Base-by-base conservation (phyloP, 2,329 filamentous ascomycete species). In the Fusarium illudens region DNA sequence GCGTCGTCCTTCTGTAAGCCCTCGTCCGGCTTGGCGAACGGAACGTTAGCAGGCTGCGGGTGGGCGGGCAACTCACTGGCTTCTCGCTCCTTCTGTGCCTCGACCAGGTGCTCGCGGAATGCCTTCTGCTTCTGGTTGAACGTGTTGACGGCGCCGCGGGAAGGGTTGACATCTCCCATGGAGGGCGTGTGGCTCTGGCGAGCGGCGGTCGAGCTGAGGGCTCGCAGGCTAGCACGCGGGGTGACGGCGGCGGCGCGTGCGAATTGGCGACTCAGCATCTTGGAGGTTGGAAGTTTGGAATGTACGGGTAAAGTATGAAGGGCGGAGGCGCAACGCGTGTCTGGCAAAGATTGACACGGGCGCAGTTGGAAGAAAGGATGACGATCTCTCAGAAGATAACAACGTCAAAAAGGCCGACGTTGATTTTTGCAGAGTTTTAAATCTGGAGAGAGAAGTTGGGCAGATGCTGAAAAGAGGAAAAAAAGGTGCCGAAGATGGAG, bases 71-170 rank as follows among this genome's bases (percentile, higher is more conserved):
- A 86, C 85, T 81, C 84, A 97, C 94, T 94, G 86, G 94, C 92
- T 90, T 92, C 90, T 84, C 91, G 88, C 82, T 92, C 92, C 84
- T 90, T 92, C 81, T 92, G 89, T 78, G 89, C 89, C 80, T 90
- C 87, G 74, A 89, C 87, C 75, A 97, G 84, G 78, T 92, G 88
- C 80, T 94, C 90, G 78, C 96, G 92, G 82, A 97, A 98, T 75
- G 90, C 86, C 80, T 90, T 91, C 83, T 97, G 94, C 80, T 91
- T 93, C 75, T 86, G 82, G 78, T 92, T 93, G 86, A 98, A 99
- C 59, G 86, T 84, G 55, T 89, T 84, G 69, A 92, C 90, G 65
- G 88, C 88, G 67, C 92, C 84, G 50, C 90, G 87, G 46, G 79
- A 77, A 17, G 81, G 79, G 85, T 91, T 83, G 74, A 99, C 89